Percentiles rank a stretch among this genome's conserved stretches.
phyloP scores from a whole-genome alignment of 73 alveolate genomes.

The Paramecium tetraurelia region DNA sequence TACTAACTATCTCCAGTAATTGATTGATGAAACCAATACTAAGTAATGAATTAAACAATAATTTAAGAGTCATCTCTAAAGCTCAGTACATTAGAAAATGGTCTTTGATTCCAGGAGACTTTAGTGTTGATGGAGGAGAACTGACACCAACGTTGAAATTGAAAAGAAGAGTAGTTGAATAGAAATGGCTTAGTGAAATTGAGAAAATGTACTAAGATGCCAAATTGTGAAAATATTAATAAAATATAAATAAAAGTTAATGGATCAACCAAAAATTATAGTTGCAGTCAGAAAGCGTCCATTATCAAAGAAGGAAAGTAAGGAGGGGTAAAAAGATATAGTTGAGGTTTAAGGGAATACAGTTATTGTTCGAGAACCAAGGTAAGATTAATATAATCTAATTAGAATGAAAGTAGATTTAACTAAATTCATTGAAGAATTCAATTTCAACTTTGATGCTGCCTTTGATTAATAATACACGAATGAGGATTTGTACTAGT shows the following conservation, averaged over 20 bases:
- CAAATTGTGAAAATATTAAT: constrained; percentile 55
- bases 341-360: constrained; percentile 77
- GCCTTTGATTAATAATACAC: constrained; percentile 89
- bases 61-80: constrained; percentile 65
- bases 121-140: constrained; percentile 84
- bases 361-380: constrained; percentile 96
- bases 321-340: constrained; percentile 86
- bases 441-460: constrained; percentile 92
- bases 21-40: constrained; percentile 76
- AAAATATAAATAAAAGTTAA: background rate
- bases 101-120: constrained; percentile 71
- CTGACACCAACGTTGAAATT: constrained; percentile 89
- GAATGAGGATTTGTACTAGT: constrained; percentile 83
- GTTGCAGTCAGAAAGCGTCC: constrained; percentile 99
- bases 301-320: constrained; percentile 90
- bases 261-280: constrained; percentile 88
- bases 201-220: constrained; percentile 74
- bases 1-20: constrained; percentile 37
- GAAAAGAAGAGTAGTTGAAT: constrained; percentile 75
- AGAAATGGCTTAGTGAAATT: constrained; percentile 70
- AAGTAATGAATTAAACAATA: background rate
- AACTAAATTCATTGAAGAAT: constrained; percentile 98
- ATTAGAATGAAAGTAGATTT: constrained; percentile 95
- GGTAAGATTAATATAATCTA: constrained; percentile 63
- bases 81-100: constrained; percentile 81